Base-by-base conservation (phyloP, 106 monocot genomes). In the Acorus gramineus region DNA sequence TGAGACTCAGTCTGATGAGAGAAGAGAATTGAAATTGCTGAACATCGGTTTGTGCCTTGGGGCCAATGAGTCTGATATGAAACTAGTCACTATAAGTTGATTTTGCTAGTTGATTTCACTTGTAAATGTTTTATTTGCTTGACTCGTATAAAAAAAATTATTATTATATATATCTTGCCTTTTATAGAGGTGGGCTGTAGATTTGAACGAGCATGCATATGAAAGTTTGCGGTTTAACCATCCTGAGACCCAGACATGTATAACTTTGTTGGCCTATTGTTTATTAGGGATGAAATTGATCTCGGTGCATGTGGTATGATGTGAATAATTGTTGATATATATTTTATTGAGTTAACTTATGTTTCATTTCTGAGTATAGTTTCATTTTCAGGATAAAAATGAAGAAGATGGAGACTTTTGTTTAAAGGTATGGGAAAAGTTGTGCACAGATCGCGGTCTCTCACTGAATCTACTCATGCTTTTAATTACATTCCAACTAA, bases 321-420 rank as follows among this genome's bases (percentile, higher is more conserved):
- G 14, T 50, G 7, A 14, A 64, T 2, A 2, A 8, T 12, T 64
- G 7, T 3, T 68, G 7, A 12, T 42, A 9, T 5, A 44, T 57
- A 44, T 48, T 1, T 59, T n/a, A n/a, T n/a, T n/a, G n/a, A n/a
- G n/a, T n/a, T n/a, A n/a, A n/a, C n/a, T n/a, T n/a, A n/a, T n/a
- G n/a, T n/a, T n/a, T n/a, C n/a, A n/a, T n/a, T n/a, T n/a, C n/a
- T n/a, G n/a, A n/a, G n/a, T n/a, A n/a, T n/a, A n/a, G n/a, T n/a
- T n/a, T n/a, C n/a, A n/a, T n/a, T 63, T 58, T n/a, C 43, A 98
- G 96, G 96, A 92, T 5, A 66, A 91, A 8, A 98, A 92, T 77
- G 91, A 92, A 55, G 83, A 76, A 11, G 96, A 91, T 0, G 91
- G 89, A 12, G 72, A 92, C 53, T 98, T 98, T 71, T 62, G 91